phyloP scores from a whole-genome alignment of 345 rosid genomes.

The Laguncularia racemosa region DNA sequence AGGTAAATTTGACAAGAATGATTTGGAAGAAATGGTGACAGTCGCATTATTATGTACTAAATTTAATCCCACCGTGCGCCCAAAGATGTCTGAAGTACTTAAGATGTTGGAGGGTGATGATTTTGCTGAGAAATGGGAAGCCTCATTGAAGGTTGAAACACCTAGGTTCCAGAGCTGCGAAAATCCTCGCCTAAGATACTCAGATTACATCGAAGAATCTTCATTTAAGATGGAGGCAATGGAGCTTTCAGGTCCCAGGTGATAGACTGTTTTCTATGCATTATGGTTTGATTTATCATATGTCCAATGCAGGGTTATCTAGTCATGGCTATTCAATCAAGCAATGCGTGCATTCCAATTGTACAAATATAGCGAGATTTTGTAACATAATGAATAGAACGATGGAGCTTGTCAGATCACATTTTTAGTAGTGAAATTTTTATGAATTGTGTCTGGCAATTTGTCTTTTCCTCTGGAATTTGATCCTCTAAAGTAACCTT shows the following conservation, averaged over 20 bases:
- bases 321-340: too few relatives aligned
- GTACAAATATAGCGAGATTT: too few relatives aligned
- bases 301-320: too few relatives aligned
- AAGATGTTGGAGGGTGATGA: conserved; percentile 87
- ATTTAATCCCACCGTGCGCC: conserved; percentile 60
- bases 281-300: too few relatives aligned
- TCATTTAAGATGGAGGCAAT: conserved; percentile 82
- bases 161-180: conserved; percentile 31
- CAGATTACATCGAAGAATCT: conserved; percentile 74
- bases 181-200: conserved; percentile 32
- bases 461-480: too few relatives aligned
- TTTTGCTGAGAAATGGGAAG: conserved; percentile 81
- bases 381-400: too few relatives aligned
- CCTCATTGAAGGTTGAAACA: conserved; percentile 36
- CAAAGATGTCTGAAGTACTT: conserved; percentile 69
- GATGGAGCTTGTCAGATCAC: too few relatives aligned
- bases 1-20: conserved; percentile 46
- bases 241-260: conserved; percentile 93
- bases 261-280: conserved; percentile 16
- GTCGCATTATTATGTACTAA: conserved; percentile 84
- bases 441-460: too few relatives aligned
- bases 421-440: too few relatives aligned
- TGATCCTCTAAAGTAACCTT: too few relatives aligned
- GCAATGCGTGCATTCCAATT: too few relatives aligned
- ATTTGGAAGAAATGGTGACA: conserved; percentile 66